Evolutionary conservation across 2,329 filamentous ascomycete species (phyloP), one percentile per base, ranked within the genome.

Genomic region (Phoma sp.): DNA sequence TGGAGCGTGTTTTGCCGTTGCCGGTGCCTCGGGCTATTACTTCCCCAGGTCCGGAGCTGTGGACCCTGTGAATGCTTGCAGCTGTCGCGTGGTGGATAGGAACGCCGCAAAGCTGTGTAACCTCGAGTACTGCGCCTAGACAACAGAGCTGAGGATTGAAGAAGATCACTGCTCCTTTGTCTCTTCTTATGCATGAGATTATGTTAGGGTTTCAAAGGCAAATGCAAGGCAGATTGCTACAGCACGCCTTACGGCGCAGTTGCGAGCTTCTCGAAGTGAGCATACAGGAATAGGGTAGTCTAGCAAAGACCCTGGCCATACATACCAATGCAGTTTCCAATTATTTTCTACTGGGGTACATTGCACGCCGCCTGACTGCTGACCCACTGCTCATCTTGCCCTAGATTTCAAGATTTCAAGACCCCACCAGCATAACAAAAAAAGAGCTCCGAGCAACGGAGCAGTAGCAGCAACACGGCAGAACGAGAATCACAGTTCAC

Each of bases 11-110:
- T 33, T 47, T 47, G 42, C 49, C 42, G 49, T 15, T 29, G 51
- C 51, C 51, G 43, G 45, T 40, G 45, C 51, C 51, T 46, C 39
- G 51, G 51, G 51, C 20, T 48, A 40, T 21, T 10, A 11, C 21
- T 47, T 55, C 52, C 52, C 52, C 40, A 55, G 52, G 52, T 40
- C 52, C 47, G 52, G 30, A 23, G 18, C 32, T 18, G 42, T 28
- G 36, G 33, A 40, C 5, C 32, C 15, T 15, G 23, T 15, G 28
- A n/a, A 28, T 46, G 23, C 32, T 28, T 36, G 21, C 30, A 29
- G 46, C 21, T 34, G 46, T 47, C 33, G 43, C 33, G 25, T 47
- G 43, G 23, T 18, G 4, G 28, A 10, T 33, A 11, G 39, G 39
- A 30, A 30, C 26, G 20, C 25, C 39, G 17, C 25, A 20, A 10